These are phyloP conservation scores for Cercospora sesami DNA, from an alignment of 2,329 filamentous ascomycete species.

Conservation along the genomic window DNA sequence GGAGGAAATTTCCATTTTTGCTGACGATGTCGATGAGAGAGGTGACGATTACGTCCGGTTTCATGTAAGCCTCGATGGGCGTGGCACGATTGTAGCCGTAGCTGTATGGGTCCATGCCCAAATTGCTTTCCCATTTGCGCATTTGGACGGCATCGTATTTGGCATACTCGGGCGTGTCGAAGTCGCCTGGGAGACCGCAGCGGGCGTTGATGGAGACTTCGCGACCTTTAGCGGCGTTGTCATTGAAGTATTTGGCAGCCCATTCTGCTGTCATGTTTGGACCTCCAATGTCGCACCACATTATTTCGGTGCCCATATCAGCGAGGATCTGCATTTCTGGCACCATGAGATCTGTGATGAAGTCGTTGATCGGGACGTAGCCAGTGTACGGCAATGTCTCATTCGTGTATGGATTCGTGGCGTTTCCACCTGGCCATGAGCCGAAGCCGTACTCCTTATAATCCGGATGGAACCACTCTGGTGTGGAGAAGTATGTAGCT, in stretches of 20 bases:
- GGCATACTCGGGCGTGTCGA: conserved; percentile 62
- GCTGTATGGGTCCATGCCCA: conserved; percentile 60
- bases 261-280: conserved; percentile 34
- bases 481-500: conserved; percentile 49
- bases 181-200: conserved; percentile 59
- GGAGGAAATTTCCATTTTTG: conserved; percentile 38
- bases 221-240: conserved; percentile 42
- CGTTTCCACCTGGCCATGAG: conserved; percentile 44
- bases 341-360: conserved; percentile 45
- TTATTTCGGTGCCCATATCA: conserved; percentile 47
- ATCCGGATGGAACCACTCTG: conserved; percentile 51
- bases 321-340: conserved; percentile 50
- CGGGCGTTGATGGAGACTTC: conserved; percentile 59
- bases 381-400: conserved; percentile 47
- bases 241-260: conserved; percentile 48
- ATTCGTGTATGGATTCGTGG: conserved; percentile 49
- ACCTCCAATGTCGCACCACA: conserved; percentile 41
- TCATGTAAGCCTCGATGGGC: conserved; percentile 35
- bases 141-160: conserved; percentile 52
- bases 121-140: conserved; percentile 61
- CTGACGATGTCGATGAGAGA: conserved; percentile 35
- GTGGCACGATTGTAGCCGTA: conserved; percentile 63
- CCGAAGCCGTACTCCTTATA: conserved; percentile 46
- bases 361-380: conserved; percentile 46
- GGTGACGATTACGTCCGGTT: conserved; percentile 29